Evolutionary conservation across 2,329 filamentous ascomycete species (phyloP).

Genomic region (Fusarium phyllophilum): DNA sequence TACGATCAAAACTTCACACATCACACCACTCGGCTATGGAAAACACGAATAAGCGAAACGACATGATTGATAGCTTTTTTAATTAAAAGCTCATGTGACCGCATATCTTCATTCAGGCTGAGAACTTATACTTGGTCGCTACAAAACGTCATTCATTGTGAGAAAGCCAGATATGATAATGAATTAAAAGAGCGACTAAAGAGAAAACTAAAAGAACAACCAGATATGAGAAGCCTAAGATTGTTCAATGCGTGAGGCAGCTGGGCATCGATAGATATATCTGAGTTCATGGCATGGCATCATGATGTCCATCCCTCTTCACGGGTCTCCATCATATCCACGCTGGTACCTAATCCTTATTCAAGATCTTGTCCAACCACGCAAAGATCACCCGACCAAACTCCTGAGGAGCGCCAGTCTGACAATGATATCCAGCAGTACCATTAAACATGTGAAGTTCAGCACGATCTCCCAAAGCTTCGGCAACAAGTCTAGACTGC

Average conservation of each 20-base stretch:
- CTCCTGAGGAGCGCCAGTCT: slow-evolving; percentile 16
- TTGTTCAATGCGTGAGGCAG: neutral
- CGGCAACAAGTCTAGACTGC: slow-evolving; percentile 1
- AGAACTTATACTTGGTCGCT: too few relatives aligned
- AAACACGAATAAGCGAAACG: rapidly evolving
- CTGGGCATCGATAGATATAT: neutral
- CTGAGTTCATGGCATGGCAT: neutral
- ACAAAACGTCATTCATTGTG: too few relatives aligned
- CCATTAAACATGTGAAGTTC: slow-evolving; percentile 19
- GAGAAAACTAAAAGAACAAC: neutral
- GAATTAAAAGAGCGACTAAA: neutral
- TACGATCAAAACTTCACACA: neutral
- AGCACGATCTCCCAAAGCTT: neutral
- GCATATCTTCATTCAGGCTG: too few relatives aligned
- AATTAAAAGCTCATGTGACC: too few relatives aligned
- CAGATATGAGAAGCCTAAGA: rapidly evolving
- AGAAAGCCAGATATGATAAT: too few relatives aligned
- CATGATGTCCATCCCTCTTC: too few relatives aligned
- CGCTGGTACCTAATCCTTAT: neutral
- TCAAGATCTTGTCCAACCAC: slow-evolving; percentile 17
- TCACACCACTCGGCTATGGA: rapidly evolving
- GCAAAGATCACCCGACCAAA: slow-evolving; percentile 6
- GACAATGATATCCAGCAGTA: slow-evolving; percentile 18
- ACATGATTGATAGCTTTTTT: rapidly evolving
- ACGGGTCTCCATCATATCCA: neutral